Conservation (phyloP, 192 early-diverging fungal genomes). For the Coemansia sp. region DNA sequence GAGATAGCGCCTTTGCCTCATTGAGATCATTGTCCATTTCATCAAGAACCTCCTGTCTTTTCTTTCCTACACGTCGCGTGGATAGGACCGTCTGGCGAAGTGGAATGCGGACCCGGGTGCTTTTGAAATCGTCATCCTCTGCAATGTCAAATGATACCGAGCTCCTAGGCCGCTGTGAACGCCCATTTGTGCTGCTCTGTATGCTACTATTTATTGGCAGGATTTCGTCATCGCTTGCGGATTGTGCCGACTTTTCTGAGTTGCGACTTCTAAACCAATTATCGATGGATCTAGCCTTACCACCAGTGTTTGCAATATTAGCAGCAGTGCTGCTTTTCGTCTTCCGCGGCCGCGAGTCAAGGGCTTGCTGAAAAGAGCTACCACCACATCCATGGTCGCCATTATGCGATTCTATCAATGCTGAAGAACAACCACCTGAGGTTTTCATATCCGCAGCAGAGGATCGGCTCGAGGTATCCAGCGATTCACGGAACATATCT, state of each 20-base stretch:
- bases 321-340: neutral
- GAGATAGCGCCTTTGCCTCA: slow-evolving; percentile 43
- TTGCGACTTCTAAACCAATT: slow-evolving; percentile 15
- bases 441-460: neutral
- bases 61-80: slow-evolving; percentile 10
- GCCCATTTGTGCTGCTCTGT: neutral
- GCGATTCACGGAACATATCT: slow-evolving; percentile 33
- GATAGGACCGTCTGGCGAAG: slow-evolving; percentile 30
- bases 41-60: slow-evolving; percentile 28
- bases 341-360: slow-evolving; percentile 6
- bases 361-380: neutral
- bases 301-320: neutral
- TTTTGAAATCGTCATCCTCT: slow-evolving; percentile 39
- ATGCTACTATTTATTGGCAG: neutral
- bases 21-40: slow-evolving; percentile 43
- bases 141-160: slow-evolving; percentile 22
- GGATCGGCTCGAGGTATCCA: slow-evolving; percentile 10
- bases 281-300: slow-evolving; percentile 9
- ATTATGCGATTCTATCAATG: neutral
- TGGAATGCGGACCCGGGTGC: slow-evolving; percentile 13
- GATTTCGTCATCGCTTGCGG: neutral
- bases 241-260: neutral
- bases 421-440: neutral
- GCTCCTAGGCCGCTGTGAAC: slow-evolving; percentile 3
- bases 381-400: neutral